These are phyloP conservation scores for Symbiodinium pilosum DNA, from an alignment of 73 alveolate genomes.

Conservation along the genomic window DNA sequence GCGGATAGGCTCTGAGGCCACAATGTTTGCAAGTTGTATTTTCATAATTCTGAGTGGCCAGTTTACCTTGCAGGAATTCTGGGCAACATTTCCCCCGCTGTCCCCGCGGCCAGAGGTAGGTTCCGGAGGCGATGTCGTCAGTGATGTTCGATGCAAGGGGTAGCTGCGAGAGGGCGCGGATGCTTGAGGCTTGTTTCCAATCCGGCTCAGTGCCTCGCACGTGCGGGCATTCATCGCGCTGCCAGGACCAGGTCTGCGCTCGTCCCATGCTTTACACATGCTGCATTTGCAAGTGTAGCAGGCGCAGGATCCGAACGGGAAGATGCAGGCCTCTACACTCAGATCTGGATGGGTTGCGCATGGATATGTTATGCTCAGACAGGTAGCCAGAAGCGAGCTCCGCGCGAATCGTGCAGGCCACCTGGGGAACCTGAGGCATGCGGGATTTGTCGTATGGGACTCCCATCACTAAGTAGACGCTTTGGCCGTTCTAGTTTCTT, in stretches of 20 bases:
- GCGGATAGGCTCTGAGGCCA: background rate
- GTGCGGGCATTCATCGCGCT: background rate
- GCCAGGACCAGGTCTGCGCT: background rate
- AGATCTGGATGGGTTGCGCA: too few relatives aligned
- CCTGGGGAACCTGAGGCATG: background rate
- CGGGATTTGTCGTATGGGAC: too few relatives aligned
- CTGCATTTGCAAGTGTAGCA: background rate
- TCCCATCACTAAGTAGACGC: too few relatives aligned
- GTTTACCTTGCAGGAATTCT: background rate
- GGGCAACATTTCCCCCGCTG: background rate
- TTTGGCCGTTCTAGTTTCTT: too few relatives aligned
- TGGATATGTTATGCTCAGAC: too few relatives aligned
- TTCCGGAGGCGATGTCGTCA: background rate
- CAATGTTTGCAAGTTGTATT: too few relatives aligned
- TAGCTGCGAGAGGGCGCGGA: background rate
- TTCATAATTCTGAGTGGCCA: too few relatives aligned
- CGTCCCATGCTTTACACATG: background rate
- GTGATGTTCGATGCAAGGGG: background rate
- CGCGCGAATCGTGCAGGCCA: background rate
- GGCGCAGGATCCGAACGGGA: background rate
- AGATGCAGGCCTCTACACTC: background rate
- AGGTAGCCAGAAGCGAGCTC: background rate
- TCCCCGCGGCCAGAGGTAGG: constrained; percentile 17
- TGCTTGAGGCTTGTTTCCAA: background rate
- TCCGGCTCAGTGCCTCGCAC: constrained; percentile 1